phyloP scores from a whole-genome alignment of 257 asterid genomes.

The Rhazya stricta region DNA sequence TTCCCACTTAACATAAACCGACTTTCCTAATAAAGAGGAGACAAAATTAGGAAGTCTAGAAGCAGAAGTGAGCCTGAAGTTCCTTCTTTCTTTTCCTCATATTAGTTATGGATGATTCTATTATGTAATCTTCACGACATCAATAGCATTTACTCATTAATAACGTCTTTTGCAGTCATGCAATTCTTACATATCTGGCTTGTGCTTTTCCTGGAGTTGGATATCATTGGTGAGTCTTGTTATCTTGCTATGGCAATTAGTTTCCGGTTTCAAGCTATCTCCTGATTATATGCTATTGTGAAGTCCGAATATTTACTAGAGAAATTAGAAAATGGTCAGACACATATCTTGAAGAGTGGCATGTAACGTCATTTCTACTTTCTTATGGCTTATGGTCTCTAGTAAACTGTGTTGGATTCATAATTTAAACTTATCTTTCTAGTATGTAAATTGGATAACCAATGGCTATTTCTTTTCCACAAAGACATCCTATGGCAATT shows the following conservation, averaged over 20 bases:
- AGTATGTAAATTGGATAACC: neutral
- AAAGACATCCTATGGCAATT: neutral
- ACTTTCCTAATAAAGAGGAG: no score
- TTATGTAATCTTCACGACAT: neutral
- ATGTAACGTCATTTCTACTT: neutral
- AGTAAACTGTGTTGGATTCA: neutral
- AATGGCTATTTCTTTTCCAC: no score
- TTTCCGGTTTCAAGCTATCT: neutral
- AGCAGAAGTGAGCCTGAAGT: neutral
- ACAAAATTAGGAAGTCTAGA: no score
- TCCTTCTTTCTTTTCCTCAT: neutral
- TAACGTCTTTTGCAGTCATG: conserved; percentile 62
- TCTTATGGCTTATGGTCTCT: neutral
- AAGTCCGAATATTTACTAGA: neutral
- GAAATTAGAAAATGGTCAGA: neutral
- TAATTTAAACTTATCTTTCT: neutral
- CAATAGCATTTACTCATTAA: conserved; percentile 4
- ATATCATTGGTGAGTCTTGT: conserved; percentile 80
- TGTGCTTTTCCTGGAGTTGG: conserved; percentile 77
- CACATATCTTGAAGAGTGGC: neutral
- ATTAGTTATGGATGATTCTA: neutral
- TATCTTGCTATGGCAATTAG: neutral
- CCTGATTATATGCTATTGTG: neutral
- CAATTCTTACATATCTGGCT: conserved; percentile 73
- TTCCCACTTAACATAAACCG: no score